Base-by-base conservation (phyloP, 1,139 yeast species). In the Hemisphaericaspora xylofermentans region DNA sequence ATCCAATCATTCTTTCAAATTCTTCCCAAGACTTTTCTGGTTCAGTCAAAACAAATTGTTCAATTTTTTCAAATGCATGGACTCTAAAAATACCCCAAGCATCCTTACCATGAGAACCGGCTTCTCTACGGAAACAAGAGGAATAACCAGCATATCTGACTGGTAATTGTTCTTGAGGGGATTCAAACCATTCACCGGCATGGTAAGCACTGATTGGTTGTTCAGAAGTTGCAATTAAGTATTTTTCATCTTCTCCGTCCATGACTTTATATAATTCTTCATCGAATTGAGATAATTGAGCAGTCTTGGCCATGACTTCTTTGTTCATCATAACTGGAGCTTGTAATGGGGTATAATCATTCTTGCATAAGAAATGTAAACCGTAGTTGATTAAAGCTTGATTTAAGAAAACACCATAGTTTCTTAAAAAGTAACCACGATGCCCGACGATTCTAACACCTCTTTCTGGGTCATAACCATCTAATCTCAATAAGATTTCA, bases 81-180 rank as follows among this genome's bases (percentile, higher is more conserved):
- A 93, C 98, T 71, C 99, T 84, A 82, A 93, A 93, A 54, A 94
- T 91, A 70, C 99, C 98, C 98, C 99, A 94, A 36, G 99, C 98
- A 62, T 93, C 99, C 69, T 93, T 93, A 67, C 99, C 99, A 61
- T 93, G 98, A 49, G 96, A 84, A 53, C 99, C 99, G 46, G 99
- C 98, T 74, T 93, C 99, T 72, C 98, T 88, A 71, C 99, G 86
- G 82, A 93, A 93, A 81, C 98, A 93, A 40, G 96, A 86, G 25
- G 98, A 89, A 74, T 84, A 93, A 56, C 99, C 99, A 40, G 96
- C 99, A 61, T 93, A 93, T 69, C 88, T 82, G 51, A 88, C 80
- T 48, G 99, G 99, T 58, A 93, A 78, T 74, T 93, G 98, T 69
- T 91, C 98, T 49, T 84, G 82, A 46, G 99, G 98, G 56, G 88